Percentiles rank a stretch among this genome's conserved stretches.
phyloP scores from a whole-genome alignment of 2,329 filamentous ascomycete species.

The Cladosporium halotolerans region DNA sequence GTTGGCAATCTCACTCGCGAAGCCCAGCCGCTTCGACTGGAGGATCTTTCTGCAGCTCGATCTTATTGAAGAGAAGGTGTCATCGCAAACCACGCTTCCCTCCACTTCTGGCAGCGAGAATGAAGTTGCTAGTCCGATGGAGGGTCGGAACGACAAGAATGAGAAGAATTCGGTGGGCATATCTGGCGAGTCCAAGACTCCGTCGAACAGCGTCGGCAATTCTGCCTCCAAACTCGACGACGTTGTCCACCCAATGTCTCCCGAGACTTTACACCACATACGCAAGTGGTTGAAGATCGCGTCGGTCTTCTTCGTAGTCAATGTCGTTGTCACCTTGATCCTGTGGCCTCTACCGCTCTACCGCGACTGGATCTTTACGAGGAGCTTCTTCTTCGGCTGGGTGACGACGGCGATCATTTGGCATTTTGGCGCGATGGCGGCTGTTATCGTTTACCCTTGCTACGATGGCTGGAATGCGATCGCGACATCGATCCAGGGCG shows the following conservation, averaged over 20 bases:
- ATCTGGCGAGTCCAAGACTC: neutral
- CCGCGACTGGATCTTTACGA: slow-evolving; percentile 43
- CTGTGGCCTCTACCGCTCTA: slow-evolving; percentile 48
- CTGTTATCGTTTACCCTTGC: slow-evolving; percentile 43
- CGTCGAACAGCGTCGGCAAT: neutral
- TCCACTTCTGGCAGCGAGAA: neutral
- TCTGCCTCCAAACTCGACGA: slow-evolving; percentile 26
- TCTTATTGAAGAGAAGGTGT: slow-evolving; percentile 37
- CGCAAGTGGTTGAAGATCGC: slow-evolving; percentile 31
- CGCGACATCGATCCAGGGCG: slow-evolving; percentile 24
- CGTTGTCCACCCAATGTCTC: slow-evolving; percentile 39
- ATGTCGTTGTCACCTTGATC: slow-evolving; percentile 43
- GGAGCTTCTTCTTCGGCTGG: slow-evolving; percentile 43
- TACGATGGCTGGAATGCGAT: slow-evolving; percentile 43
- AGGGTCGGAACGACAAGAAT: too few species aligned
- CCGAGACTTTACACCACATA: slow-evolving; percentile 23
- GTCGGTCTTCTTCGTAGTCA: slow-evolving; percentile 35
- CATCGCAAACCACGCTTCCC: too few species aligned
- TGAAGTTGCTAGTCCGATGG: too few species aligned
- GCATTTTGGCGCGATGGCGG: slow-evolving; percentile 43
- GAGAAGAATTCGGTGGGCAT: neutral
- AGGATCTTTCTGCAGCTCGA: slow-evolving; percentile 43
- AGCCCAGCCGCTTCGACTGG: slow-evolving; percentile 33
- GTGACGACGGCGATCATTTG: slow-evolving; percentile 41
- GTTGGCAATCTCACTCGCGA: slow-evolving; percentile 35